Evolutionary conservation across 176 grass and related monocot species (phyloP), one percentile per base, ranked within the genome.

Genomic region (Chrysopogon serrulatus): DNA sequence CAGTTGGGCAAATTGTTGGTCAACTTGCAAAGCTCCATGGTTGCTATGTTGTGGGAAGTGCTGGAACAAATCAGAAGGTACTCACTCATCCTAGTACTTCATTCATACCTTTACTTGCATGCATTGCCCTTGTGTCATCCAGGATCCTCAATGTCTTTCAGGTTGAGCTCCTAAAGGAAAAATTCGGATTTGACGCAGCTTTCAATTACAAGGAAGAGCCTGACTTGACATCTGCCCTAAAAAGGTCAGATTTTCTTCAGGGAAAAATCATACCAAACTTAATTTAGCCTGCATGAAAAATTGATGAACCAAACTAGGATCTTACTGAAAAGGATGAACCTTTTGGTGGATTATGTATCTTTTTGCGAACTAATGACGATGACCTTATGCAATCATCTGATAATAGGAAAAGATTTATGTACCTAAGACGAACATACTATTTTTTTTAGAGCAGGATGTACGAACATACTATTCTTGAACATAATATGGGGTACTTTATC

Each of bases 201-300:
- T 98, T 98, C 72, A 94, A 98, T 80, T 98, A 98, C 82, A 94
- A 94, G 83, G 90, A 94, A 78, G 92, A 98, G 76, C 72, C 88
- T 82, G 95, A 98, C 51, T 81, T 98, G 42, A 80, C 61, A 78
- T 74, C 75, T 42, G 85, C 95, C 7, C 72, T 98, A 43, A 91
- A 94, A 88, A 85, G 92, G 77, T 66, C 1, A 16, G 19, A 24
- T 14, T 32, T 48, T 79, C 42, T 8, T 16, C 0, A 4, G 59
- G 1, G 1, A 0, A 47, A 64, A 24, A 66, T 24, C 2, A 16
- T 34, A 35, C 23, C 18, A 33, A 11, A 10, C 63, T 65, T 65
- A 44, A 32, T 45, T 47, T 33, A n/a, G 18, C 10, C 14, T 65
- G 5, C 77, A 65, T 33, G 39, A 45, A 21, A 10, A 79, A 32